phyloP scores from a whole-genome alignment of 352 stramenopile species.

The Pythium periplocum region DNA sequence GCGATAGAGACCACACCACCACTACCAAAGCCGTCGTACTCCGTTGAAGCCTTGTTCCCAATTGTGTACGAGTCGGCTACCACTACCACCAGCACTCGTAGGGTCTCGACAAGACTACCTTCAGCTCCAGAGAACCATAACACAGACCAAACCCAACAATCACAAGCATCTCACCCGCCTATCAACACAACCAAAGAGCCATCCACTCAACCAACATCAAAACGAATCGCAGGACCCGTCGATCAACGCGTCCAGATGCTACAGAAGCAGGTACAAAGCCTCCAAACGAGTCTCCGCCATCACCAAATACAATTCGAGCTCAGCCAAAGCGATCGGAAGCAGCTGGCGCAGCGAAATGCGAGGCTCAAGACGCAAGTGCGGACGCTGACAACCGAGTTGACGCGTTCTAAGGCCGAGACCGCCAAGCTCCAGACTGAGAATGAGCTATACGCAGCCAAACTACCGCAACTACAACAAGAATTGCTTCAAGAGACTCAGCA shows the following conservation, averaged over 20 bases:
- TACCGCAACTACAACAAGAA: conserved; percentile 42
- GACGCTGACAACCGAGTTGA: conserved; percentile 23
- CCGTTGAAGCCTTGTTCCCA: conserved; percentile 32
- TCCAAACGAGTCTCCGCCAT: conserved; percentile 4
- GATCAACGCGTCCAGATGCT: not conserved
- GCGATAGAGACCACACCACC: not conserved
- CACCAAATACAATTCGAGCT: conserved; percentile 30
- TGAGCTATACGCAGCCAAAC: conserved; percentile 39
- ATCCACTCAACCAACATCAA: too few species aligned
- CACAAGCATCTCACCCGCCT: not conserved
- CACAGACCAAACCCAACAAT: not conserved
- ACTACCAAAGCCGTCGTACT: conserved; percentile 15
- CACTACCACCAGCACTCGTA: not conserved
- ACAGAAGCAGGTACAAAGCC: conserved; percentile 6
- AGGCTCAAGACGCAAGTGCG: conserved; percentile 34
- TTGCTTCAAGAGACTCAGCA: conserved; percentile 39
- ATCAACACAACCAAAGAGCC: too few species aligned
- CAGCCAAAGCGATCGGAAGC: conserved; percentile 31
- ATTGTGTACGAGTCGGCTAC: conserved; percentile 28
- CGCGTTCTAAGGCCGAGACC: conserved; percentile 32
- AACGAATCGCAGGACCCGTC: not conserved
- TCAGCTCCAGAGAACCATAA: not conserved
- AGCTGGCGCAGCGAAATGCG: conserved; percentile 32
- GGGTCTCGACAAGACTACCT: not conserved
- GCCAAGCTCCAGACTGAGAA: conserved; percentile 42